A percentile compares a stretch with the other conserved stretches of the same genome.
Conservation (phyloP, 192 early-diverging fungal species). For the Backusella luteola region DNA sequence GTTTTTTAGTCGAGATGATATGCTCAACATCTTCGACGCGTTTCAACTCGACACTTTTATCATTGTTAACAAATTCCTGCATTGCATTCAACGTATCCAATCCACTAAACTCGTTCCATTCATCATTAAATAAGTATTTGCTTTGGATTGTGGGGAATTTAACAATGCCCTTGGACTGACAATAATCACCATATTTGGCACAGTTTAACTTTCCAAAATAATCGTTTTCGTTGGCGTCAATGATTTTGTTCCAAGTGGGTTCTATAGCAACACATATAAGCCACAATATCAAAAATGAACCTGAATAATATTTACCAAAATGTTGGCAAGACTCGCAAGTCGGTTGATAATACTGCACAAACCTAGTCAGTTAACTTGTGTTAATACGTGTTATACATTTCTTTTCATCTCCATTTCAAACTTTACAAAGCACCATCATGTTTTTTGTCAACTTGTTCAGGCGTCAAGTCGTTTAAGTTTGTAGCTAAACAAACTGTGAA, state of each 20-base stretch:
- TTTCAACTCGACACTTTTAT: not conserved
- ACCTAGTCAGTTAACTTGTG: not conserved
- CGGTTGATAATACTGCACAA: constrained; percentile 3
- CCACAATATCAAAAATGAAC: not conserved
- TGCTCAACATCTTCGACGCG: not conserved
- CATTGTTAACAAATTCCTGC: not conserved
- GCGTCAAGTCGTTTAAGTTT: not conserved
- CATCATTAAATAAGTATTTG: not conserved
- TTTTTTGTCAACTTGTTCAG: not conserved
- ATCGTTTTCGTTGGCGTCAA: not conserved
- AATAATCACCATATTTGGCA: not conserved
- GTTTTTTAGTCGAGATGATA: not conserved
- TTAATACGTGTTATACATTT: not conserved
- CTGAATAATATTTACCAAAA: not conserved
- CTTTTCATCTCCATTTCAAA: not conserved
- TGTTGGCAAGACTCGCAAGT: not conserved
- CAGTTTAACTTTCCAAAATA: constrained; percentile 8
- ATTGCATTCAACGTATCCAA: not conserved
- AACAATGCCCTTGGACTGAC: not conserved
- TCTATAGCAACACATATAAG: not conserved
- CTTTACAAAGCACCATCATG: constrained; percentile 10
- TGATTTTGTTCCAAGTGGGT: constrained; percentile 1
- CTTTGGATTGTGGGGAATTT: not conserved
- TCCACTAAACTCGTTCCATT: constrained; percentile 3
- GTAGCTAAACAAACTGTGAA: not conserved